Evolutionary conservation across 805 yeast genomes (phyloP).

Genomic region (Suhomyces sp.): DNA sequence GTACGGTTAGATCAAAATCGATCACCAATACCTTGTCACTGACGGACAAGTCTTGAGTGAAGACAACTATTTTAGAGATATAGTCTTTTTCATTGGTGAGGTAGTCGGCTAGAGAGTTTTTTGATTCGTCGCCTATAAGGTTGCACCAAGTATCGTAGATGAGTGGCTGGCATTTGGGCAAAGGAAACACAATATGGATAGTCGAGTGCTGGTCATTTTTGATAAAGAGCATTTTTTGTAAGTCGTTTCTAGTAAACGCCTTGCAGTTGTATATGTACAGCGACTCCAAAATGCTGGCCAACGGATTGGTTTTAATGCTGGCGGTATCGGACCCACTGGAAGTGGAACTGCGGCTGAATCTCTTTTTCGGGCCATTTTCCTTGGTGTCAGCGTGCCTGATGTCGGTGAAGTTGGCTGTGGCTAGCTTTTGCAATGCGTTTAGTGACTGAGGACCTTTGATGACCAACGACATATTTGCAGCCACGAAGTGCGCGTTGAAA

Average conservation of each 20-base stretch:
- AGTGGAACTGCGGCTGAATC: not conserved
- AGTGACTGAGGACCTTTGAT: conserved; percentile 66
- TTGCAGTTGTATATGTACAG: not conserved
- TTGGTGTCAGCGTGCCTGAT: conserved; percentile 11
- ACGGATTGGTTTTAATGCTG: not conserved
- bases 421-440: conserved; percentile 52
- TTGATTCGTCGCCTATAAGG: conserved; percentile 61
- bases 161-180: conserved; percentile 9
- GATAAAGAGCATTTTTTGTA: conserved; percentile 4
- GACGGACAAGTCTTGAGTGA: conserved; percentile 33
- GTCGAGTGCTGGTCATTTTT: not conserved
- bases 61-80: conserved; percentile 41
- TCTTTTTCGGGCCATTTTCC: not conserved
- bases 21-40: conserved; percentile 43
- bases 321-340: not conserved
- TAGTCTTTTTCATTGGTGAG: conserved; percentile 31
- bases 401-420: conserved; percentile 40
- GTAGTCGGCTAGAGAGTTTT: conserved; percentile 44
- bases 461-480: conserved; percentile 55
- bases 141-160: conserved; percentile 50
- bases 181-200: conserved; percentile 49
- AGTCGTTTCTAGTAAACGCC: not conserved
- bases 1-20: conserved; percentile 47
- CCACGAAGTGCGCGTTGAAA: conserved; percentile 39
- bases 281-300: not conserved